phyloP scores from a whole-genome alignment of 495 filamentous ascomycete species.

The Penicillium flavigenum region DNA sequence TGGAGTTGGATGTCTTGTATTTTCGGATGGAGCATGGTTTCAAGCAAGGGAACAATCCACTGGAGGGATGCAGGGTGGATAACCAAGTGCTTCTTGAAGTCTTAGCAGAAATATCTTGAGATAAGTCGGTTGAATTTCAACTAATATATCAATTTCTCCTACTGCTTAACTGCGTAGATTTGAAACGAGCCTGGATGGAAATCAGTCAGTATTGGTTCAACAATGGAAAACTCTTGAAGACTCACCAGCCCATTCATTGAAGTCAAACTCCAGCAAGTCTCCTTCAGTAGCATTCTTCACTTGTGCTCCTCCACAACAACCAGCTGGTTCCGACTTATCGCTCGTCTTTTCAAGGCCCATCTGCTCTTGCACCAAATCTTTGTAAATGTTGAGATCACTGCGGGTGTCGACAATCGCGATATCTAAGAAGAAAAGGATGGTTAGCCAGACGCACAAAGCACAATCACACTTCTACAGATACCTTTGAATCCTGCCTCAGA shows the following conservation, averaged over 20 bases:
- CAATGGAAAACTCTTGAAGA: not conserved
- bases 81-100: not conserved
- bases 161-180: slow-evolving; percentile 4
- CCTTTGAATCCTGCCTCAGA: slow-evolving; percentile 54
- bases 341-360: not conserved
- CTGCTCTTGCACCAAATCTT: slow-evolving; percentile 18
- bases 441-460: not conserved
- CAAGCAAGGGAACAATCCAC: not conserved
- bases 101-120: not conserved
- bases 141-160: not conserved
- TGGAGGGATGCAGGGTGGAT: slow-evolving; percentile 8
- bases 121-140: not conserved
- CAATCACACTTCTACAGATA: slow-evolving; percentile 21
- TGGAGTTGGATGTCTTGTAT: slow-evolving; percentile 3
- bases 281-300: not conserved
- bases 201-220: not conserved
- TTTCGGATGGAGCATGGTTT: slow-evolving; percentile 3
- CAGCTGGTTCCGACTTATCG: not conserved
- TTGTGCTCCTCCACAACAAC: slow-evolving; percentile 11
- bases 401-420: slow-evolving; percentile 53
- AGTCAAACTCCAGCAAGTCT: slow-evolving; percentile 13
- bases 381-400: slow-evolving; percentile 60
- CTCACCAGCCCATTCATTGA: slow-evolving; percentile 26
- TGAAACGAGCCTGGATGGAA: slow-evolving; percentile 1
- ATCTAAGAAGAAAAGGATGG: slow-evolving; percentile 32